Evolutionary conservation across 2,329 filamentous ascomycete species (phyloP), one percentile per base, ranked within the genome.

Genomic region (Onygenales sp.): DNA sequence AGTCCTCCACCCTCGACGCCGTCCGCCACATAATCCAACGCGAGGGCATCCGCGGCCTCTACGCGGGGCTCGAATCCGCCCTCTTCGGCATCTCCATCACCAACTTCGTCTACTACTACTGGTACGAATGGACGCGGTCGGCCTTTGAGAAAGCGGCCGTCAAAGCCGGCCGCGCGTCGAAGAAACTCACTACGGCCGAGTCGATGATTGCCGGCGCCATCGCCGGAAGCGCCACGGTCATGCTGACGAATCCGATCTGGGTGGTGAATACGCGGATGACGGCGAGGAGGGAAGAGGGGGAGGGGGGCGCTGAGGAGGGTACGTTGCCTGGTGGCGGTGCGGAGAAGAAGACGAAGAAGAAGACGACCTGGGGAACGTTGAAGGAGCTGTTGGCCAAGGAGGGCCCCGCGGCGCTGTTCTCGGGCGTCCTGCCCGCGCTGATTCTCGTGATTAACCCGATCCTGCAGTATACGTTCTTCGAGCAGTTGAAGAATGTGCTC

Each of bases 31-130:
- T 98, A 67, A 80, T 98, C 58, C 86, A 91, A 62, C 87, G 93
- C 62, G 93, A 98, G 73, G 93, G 93, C 63, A 75, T 96, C 53
- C 76, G 82, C 2, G 93, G 93, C 34, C 83, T 98, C 37, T 98
- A 97, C 69, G 85, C 93, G 6, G 93, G 93, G 42, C 82, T 98
- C 55, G 89, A 95, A 70, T 94, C 88, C 57, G 93, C 93, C 50
- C 79, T 98, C 45, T 96, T 98, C 71, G 93, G 93, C 69, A 97
- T 98, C 76, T 93, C 87, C 71, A 85, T 98, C 62, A 98, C 93
- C 63, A 98, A 98, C 77, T 98, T 98, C 69, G 92, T 98, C 47
- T 98, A 98, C 79, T 98, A 98, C 76, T 98, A 97, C 79, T 98
- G 82, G 92, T 98, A 97, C 73, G 93, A 98, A 76, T 98, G 89